Percentiles rank a stretch among this genome's conserved stretches.
Evolutionary conservation across 176 grass and related monocot species (phyloP).

Genomic region (Eragrostis curvula): DNA sequence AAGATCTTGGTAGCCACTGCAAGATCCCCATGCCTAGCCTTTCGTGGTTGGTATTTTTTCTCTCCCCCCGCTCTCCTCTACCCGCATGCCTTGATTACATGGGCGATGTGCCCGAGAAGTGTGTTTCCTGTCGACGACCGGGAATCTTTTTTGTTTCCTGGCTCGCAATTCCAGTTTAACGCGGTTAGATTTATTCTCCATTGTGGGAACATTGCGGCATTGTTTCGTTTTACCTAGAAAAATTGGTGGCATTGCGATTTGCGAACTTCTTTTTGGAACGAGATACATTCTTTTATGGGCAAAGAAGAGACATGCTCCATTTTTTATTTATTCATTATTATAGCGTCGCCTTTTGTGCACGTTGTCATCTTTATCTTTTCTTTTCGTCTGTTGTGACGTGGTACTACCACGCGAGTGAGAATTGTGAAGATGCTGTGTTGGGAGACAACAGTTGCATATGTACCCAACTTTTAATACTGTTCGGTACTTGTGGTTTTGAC

Average conservation of each 20-base stretch:
- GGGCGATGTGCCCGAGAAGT: not conserved
- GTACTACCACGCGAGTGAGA: not conserved
- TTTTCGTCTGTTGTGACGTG: constrained; percentile 7
- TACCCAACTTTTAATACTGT: not conserved
- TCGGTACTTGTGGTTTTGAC: not conserved
- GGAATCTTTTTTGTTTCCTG: not conserved
- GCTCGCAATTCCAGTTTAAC: not conserved
- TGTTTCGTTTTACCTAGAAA: constrained; percentile 30
- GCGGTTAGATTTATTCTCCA: not conserved
- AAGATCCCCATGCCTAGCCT: not conserved
- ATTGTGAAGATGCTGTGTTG: not conserved
- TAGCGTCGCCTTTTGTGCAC: not conserved
- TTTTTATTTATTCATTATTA: not conserved
- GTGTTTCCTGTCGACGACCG: not conserved
- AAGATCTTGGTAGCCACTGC: not conserved
- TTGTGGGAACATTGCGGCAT: not conserved
- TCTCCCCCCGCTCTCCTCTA: not conserved
- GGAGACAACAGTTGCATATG: not conserved
- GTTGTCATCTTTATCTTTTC: not conserved
- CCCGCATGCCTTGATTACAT: not conserved
- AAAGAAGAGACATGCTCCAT: not conserved
- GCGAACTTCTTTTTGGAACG: not conserved
- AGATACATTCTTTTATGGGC: not conserved
- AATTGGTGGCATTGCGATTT: not conserved
- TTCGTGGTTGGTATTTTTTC: not conserved